Evolutionary conservation across 495 filamentous ascomycete genomes (phyloP).

Genomic region (Penicillium verhagenii): DNA sequence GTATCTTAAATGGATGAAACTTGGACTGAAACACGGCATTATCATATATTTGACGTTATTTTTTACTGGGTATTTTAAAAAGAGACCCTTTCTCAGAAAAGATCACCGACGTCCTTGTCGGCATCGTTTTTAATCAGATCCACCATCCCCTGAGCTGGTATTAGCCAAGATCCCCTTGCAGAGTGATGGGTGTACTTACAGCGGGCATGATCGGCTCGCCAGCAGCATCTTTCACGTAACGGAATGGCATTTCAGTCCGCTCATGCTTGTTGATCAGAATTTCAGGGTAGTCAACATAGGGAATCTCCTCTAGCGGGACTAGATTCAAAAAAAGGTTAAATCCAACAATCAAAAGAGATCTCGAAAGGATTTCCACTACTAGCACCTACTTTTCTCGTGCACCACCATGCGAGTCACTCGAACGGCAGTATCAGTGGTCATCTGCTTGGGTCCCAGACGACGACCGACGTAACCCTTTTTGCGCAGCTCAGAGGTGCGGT

Average conservation of each 20-base stretch:
- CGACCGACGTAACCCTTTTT: slow-evolving; percentile 90
- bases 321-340: background rate
- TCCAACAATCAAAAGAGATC: background rate
- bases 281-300: slow-evolving; percentile 84
- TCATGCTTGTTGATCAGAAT: slow-evolving; percentile 87
- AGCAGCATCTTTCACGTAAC: slow-evolving; percentile 76
- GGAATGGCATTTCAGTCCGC: slow-evolving; percentile 94
- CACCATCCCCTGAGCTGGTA: slow-evolving; percentile 72
- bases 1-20: background rate
- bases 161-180: background rate
- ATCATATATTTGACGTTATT: background rate
- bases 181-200: slow-evolving; percentile 48
- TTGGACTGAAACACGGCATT: background rate
- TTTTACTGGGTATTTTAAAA: background rate
- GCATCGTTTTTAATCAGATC: slow-evolving; percentile 92
- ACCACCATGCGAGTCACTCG: slow-evolving; percentile 87
- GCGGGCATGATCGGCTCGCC: slow-evolving; percentile 86
- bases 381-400: slow-evolving; percentile 66
- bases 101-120: slow-evolving; percentile 84
- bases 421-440: slow-evolving; percentile 98
- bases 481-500: slow-evolving; percentile 88
- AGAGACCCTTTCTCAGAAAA: slow-evolving; percentile 57
- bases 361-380: background rate
- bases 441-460: slow-evolving; percentile 87
- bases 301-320: slow-evolving; percentile 75